A percentile compares a stretch with the other conserved stretches of the same genome.
Conservation (phyloP, 306 rosid genomes). For the Astragalus glycyphyllos region DNA sequence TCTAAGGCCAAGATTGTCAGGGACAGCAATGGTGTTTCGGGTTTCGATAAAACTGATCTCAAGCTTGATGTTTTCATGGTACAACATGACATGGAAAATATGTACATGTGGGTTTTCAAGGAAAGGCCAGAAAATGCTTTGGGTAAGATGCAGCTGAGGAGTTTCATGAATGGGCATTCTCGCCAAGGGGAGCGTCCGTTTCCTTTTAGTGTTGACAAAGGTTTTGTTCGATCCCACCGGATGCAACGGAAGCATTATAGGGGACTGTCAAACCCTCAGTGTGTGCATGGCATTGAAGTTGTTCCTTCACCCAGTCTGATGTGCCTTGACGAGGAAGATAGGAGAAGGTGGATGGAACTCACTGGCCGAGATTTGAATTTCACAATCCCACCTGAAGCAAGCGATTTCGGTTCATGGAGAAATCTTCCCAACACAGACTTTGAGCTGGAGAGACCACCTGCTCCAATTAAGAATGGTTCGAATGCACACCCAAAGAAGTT, state of each 20-base stretch:
- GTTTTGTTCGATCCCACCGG: slow-evolving; percentile 91
- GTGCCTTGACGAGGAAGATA: slow-evolving; percentile 71
- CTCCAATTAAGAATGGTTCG: slow-evolving; percentile 55
- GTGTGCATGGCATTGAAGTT: slow-evolving; percentile 87
- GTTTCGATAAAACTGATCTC: slow-evolving; percentile 86
- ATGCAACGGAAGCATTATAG: slow-evolving; percentile 95
- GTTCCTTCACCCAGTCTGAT: slow-evolving; percentile 68
- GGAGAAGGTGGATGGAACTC: slow-evolving; percentile 86
- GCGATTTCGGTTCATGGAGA: slow-evolving; percentile 91
- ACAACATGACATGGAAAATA: slow-evolving; percentile 97
- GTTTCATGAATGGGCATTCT: slow-evolving; percentile 98
- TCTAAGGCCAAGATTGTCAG: slow-evolving; percentile 78
- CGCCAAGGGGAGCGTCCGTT: slow-evolving; percentile 95
- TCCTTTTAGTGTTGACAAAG: slow-evolving; percentile 85
- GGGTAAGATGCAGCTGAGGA: slow-evolving; percentile 98
- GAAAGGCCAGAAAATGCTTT: slow-evolving; percentile 90
- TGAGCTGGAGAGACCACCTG: slow-evolving; percentile 81
- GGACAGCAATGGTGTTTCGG: slow-evolving; percentile 73
- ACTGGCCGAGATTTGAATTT: slow-evolving; percentile 87
- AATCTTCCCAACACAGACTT: slow-evolving; percentile 82
- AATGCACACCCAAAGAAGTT: slow-evolving; percentile 74
- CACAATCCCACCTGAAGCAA: slow-evolving; percentile 79
- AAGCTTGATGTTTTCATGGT: slow-evolving; percentile 93
- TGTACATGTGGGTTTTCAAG: slow-evolving; percentile 99
- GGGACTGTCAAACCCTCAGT: slow-evolving; percentile 94